A percentile compares a stretch with the other conserved stretches of the same genome.
These are phyloP conservation scores for Tephrocybe sp. DNA, from an alignment of 768 basidiomycete species.

Conservation along the genomic window DNA sequence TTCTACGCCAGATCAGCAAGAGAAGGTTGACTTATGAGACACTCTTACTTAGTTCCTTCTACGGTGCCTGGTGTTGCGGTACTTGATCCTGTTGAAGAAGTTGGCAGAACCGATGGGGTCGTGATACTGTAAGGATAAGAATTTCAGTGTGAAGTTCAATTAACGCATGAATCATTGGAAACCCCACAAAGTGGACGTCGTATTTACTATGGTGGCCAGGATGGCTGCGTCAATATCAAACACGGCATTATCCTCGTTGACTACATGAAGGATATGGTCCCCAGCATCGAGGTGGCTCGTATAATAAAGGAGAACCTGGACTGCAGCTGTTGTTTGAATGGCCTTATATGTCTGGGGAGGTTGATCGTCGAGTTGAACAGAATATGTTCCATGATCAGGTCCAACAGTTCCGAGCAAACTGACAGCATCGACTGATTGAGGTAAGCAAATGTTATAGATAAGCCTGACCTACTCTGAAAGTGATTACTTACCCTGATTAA, in stretches of 20 bases:
- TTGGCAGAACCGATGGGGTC: too few relatives aligned
- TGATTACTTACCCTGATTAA: background rate
- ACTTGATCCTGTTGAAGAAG: too few relatives aligned
- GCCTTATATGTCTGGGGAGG: background rate
- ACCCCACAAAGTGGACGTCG: too few relatives aligned
- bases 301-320: constrained; percentile 5
- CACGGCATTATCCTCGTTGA: background rate
- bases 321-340: background rate
- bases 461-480: too few relatives aligned
- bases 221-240: background rate
- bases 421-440: background rate
- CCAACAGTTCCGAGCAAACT: constrained; percentile 1
- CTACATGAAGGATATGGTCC: constrained; percentile 2
- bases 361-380: constrained; percentile 9
- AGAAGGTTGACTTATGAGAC: too few relatives aligned
- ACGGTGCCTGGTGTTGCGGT: background rate
- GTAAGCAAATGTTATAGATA: too few relatives aligned
- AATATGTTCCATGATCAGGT: constrained; percentile 6
- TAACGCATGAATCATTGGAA: too few relatives aligned
- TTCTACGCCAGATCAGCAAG: background rate
- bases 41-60: background rate
- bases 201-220: background rate
- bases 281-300: constrained; percentile 1
- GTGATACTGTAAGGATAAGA: too few relatives aligned
- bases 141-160: too few relatives aligned